Percentiles rank a stretch among this genome's conserved stretches.
Evolutionary conservation across 1,139 yeast species (phyloP).

Genomic region (Blastobotrys aristatus): DNA sequence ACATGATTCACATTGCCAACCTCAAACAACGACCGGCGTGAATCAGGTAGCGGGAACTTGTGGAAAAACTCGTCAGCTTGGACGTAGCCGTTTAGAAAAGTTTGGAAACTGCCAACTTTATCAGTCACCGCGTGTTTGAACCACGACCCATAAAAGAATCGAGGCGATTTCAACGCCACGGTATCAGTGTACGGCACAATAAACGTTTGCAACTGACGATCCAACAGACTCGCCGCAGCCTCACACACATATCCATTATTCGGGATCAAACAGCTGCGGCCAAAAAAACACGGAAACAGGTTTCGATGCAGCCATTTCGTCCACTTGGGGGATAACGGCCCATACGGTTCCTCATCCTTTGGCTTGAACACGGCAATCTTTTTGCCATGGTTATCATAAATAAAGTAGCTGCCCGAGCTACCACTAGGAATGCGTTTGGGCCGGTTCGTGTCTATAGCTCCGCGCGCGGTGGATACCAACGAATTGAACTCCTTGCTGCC

Average conservation of each 20-base stretch:
- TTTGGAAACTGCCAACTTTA: constrained; percentile 65
- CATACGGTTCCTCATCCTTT: constrained; percentile 78
- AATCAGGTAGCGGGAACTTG: constrained; percentile 52
- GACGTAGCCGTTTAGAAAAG: constrained; percentile 53
- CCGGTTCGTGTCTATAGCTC: constrained; percentile 41
- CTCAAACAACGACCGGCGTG: neutral
- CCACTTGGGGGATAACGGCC: constrained; percentile 76
- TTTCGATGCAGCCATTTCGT: constrained; percentile 75
- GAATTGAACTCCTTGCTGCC: constrained; percentile 4
- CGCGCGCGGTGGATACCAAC: constrained; percentile 39
- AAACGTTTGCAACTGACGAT: constrained; percentile 51
- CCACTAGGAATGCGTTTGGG: constrained; percentile 61
- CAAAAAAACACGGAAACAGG: constrained; percentile 72
- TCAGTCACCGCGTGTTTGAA: neutral
- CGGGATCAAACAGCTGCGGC: constrained; percentile 67
- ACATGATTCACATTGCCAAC: constrained; percentile 1
- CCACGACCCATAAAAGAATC: constrained; percentile 44
- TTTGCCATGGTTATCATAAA: constrained; percentile 37
- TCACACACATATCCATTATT: constrained; percentile 70
- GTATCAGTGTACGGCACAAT: constrained; percentile 67
- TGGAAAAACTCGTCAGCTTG: constrained; percentile 61
- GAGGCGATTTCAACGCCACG: constrained; percentile 47
- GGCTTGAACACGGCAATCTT: constrained; percentile 67
- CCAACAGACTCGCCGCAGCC: constrained; percentile 64
- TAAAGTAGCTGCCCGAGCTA: constrained; percentile 68